Evolutionary conservation across 2,329 filamentous ascomycete genomes (phyloP), one percentile per base, ranked within the genome.

Genomic region (Talaromyces sp.): DNA sequence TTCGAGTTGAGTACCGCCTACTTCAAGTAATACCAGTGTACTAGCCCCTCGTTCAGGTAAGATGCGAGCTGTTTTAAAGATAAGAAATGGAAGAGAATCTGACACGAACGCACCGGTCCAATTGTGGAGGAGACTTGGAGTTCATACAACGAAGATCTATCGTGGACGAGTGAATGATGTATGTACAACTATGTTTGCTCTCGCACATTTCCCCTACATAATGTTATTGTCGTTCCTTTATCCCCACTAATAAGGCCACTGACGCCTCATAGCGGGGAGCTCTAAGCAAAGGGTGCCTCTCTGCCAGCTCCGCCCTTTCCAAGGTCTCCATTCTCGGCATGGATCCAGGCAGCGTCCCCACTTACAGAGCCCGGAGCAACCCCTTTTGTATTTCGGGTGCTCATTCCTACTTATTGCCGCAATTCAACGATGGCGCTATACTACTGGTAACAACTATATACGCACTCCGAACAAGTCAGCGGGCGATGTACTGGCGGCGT

Each of bases 261-360:
- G 9, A 57, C n/a, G 11, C 22, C 35, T 41, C 17, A n/a, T 17
- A 58, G 37, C 56, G 56, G 35, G 35, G 56, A 80, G 65, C 0
- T 70, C 62, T 80, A 82, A 81, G 47, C 62, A 80, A 82, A 81
- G 47, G 59, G 11, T 76, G 78, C n/a, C 67, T 80, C 1, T 70
- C 69, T 43, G 64, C 57, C n/a, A 60, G 66, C 50, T 58, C 66
- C 31, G 41, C 27, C 5, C 69, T 80, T 7, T 73, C 68, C 45
- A 73, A 74, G 15, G 73, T 82, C 61, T 72, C 71, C 22, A 70
- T 81, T 45, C 65, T 79, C 2, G 76, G 76, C 5, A 65, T 80
- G 13, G 78, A 81, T 54, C 79, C 79, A 0, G 79, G 78, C 52
- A 71, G 68, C 11, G 80, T 81, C 74, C 58, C 63, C 43, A 77